A percentile compares a stretch with the other conserved stretches of the same genome.
phyloP scores from a whole-genome alignment of 441 rosid genomes.

The Brassica hybrid region DNA sequence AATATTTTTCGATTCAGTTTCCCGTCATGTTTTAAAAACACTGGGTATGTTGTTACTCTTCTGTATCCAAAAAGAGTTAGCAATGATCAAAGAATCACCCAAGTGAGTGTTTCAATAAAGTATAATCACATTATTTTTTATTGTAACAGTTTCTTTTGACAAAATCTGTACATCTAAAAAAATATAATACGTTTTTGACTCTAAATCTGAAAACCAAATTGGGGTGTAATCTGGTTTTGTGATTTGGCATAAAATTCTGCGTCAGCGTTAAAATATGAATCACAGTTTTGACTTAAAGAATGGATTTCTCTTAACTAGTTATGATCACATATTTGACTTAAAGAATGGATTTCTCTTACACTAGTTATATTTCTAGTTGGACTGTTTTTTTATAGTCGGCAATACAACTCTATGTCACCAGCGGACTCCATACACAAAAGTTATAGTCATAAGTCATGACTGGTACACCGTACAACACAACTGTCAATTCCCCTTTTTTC shows the following conservation, averaged over 20 bases:
- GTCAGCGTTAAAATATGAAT: not conserved
- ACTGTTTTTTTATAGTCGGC: not conserved
- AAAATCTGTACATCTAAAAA: not conserved
- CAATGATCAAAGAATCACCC: not conserved
- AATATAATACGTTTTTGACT: not conserved
- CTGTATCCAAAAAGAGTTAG: not conserved
- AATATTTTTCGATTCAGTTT: too few species aligned
- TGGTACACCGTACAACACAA: not conserved
- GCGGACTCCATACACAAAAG: not conserved
- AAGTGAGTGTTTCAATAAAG: not conserved
- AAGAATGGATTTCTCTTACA: not conserved
- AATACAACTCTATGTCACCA: not conserved
- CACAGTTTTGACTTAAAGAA: not conserved
- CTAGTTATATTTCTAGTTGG: not conserved
- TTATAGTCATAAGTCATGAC: conserved; percentile 7
- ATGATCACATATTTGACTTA: not conserved
- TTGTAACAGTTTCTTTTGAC: not conserved
- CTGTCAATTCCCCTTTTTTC: not conserved
- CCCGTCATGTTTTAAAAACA: too few species aligned
- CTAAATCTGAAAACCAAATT: not conserved
- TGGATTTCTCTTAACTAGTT: not conserved
- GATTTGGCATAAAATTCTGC: not conserved
- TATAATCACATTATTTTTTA: not conserved
- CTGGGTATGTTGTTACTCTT: not conserved
- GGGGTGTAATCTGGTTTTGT: not conserved